Percentiles rank a stretch among this genome's conserved stretches.
Conservation (phyloP, 768 basidiomycete genomes). For the Mycena haematopus region DNA sequence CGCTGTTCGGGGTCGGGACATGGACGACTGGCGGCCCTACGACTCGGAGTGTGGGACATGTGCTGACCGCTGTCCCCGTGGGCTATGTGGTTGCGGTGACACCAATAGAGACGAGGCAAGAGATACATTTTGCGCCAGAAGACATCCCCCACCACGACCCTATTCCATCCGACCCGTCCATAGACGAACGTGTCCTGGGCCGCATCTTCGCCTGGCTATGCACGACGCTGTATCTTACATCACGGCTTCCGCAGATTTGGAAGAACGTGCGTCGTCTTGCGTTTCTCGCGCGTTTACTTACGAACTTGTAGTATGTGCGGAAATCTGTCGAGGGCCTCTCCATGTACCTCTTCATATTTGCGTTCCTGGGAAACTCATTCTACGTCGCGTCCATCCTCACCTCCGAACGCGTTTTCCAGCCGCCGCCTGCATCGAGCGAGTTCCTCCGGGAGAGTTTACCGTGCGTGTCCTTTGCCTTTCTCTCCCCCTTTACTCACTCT, state of each 20-base stretch:
- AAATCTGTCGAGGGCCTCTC: slow-evolving; percentile 97
- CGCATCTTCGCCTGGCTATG: slow-evolving; percentile 95
- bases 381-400: slow-evolving; percentile 92
- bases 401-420: slow-evolving; percentile 66
- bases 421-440: slow-evolving; percentile 63
- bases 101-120: slow-evolving; percentile 5
- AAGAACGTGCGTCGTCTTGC: slow-evolving; percentile 80
- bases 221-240: slow-evolving; percentile 91
- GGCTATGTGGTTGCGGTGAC: slow-evolving; percentile 16
- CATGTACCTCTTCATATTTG: slow-evolving; percentile 91
- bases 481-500: not conserved
- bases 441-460: slow-evolving; percentile 86
- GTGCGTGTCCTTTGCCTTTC: slow-evolving; percentile 50
- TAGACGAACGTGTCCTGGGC: slow-evolving; percentile 73
- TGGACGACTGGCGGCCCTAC: slow-evolving; percentile 44
- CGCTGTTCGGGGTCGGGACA: slow-evolving; percentile 72
- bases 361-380: slow-evolving; percentile 92
- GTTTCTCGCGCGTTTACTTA: not conserved
- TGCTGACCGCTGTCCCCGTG: slow-evolving; percentile 43
- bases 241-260: slow-evolving; percentile 97
- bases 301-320: slow-evolving; percentile 67
- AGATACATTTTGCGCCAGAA: slow-evolving; percentile 8
- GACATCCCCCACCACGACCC: slow-evolving; percentile 30
- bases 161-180: slow-evolving; percentile 24
- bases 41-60: slow-evolving; percentile 51